These are phyloP conservation scores for Eleusine indica DNA, from an alignment of 176 grass and related monocot genomes.

Conservation along the genomic window DNA sequence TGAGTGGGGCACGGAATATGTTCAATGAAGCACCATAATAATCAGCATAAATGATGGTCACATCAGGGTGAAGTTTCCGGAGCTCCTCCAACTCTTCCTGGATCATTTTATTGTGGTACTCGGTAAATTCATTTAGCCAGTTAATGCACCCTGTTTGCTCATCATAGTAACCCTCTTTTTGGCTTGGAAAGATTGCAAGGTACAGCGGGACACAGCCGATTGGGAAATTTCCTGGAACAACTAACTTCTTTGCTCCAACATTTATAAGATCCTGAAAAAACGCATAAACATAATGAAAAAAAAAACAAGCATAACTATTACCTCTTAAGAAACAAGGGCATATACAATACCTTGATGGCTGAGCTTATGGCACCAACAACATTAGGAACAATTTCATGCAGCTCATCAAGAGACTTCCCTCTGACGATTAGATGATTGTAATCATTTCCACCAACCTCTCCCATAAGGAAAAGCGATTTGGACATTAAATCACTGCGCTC, in stretches of 20 bases:
- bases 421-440: constrained; percentile 86
- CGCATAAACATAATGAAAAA: constrained; percentile 27
- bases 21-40: constrained; percentile 79
- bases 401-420: constrained; percentile 56
- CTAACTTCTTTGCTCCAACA: constrained; percentile 81
- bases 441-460: constrained; percentile 93
- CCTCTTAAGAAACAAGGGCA: neutral
- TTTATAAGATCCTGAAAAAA: constrained; percentile 74
- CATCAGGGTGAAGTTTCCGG: constrained; percentile 60
- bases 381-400: constrained; percentile 69
- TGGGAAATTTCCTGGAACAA: constrained; percentile 85
- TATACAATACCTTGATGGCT: constrained; percentile 52
- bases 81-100: constrained; percentile 60
- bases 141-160: constrained; percentile 76
- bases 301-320: constrained; percentile 6
- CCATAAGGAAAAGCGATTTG: constrained; percentile 76
- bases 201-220: constrained; percentile 86
- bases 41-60: constrained; percentile 81
- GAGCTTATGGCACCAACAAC: constrained; percentile 64
- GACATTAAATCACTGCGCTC: constrained; percentile 58
- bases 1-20: constrained; percentile 66
- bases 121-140: constrained; percentile 77
- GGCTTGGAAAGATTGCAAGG: constrained; percentile 62
- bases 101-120: constrained; percentile 70
- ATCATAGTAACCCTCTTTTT: constrained; percentile 73